Evolutionary conservation across 139 green algal species (phyloP), one percentile per base, ranked within the genome.

Genomic region (Choricystis sp.): DNA sequence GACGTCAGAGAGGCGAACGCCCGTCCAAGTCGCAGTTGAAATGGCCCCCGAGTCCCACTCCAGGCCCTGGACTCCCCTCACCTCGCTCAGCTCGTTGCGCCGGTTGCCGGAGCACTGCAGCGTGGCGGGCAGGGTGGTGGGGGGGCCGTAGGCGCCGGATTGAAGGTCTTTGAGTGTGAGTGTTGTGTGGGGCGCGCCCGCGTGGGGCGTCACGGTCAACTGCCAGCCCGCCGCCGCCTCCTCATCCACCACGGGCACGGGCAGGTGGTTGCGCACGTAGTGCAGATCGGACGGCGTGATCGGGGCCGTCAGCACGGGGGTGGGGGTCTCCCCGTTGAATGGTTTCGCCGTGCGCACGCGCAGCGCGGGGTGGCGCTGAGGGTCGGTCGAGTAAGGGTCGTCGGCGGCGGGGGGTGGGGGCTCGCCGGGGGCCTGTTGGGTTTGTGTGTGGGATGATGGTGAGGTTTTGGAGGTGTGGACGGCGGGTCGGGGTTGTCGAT

Each of bases 21-120:
- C 90, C 3, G 70, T 70, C 76, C 81, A 96, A 20, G 74, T 16
- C 1, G 85, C 83, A 21, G 78, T 91, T 23, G 77, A 73, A 28
- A 89, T 89, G 23, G 86, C 83, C 3, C 75, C 85, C 2, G 70
- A 61, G 31, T 79, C 78, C 84, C 87, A 95, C 40, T 84, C 78
- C 48, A 91, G 70, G 3, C 87, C 86, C 69, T 91, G 86, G 55
- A 89, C 75, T 19, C 56, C 23, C 60, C 79, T 74, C 31, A 80
- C 60, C 0, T 40, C 63, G 29, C 79, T 82, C 73, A 91, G 80
- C 60, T 87, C 82, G 19, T 77, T 75, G 24, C 88, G 78, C 24
- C 88, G 74, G 77, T 96, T 96, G 66, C 88, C 88, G 58, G 79
- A 65, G 73, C 88, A 95, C 75, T 95, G 81, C 59, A 94, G 48